A percentile compares a stretch with the other conserved stretches of the same genome.
These are phyloP conservation scores for Talaromyces atroroseus DNA, from an alignment of 2,329 filamentous ascomycete species.

Conservation along the genomic window DNA sequence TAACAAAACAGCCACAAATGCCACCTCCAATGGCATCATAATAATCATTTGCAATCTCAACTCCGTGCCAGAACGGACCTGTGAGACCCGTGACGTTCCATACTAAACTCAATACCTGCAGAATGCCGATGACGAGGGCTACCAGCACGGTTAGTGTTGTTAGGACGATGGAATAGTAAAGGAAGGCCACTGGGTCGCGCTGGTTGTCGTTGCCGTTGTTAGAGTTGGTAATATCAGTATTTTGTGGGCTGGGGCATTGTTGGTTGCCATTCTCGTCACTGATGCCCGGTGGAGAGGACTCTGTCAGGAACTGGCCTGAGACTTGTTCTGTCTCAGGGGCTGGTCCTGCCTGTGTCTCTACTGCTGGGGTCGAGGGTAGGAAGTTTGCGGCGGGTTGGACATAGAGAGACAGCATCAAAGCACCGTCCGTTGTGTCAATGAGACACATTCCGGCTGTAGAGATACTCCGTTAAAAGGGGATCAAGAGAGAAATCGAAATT, in stretches of 20 bases:
- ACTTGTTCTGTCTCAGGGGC: neutral
- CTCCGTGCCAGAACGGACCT: conserved; percentile 86
- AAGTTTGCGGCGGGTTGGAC: conserved; percentile 50
- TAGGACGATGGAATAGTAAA: conserved; percentile 89
- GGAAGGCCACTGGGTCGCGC: conserved; percentile 79
- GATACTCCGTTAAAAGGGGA: neutral
- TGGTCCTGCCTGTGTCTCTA: neutral
- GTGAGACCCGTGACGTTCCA: conserved; percentile 68
- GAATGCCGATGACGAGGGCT: conserved; percentile 74
- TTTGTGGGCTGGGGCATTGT: neutral
- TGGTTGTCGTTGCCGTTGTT: conserved; percentile 49
- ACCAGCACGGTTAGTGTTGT: conserved; percentile 79
- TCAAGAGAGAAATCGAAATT: neutral
- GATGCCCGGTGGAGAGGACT: neutral
- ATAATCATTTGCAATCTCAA: conserved; percentile 67
- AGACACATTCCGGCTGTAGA: conserved; percentile 80
- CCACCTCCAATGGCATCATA: conserved; percentile 81
- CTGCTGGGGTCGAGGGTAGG: conserved; percentile 24
- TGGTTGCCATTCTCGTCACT: neutral
- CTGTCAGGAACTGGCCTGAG: neutral
- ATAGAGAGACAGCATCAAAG: conserved; percentile 92
- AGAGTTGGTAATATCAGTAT: neutral
- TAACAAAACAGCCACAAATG: conserved; percentile 78
- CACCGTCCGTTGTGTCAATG: conserved; percentile 85
- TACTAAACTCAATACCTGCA: conserved; percentile 76